Evolutionary conservation across 371 early-diverging fungal genomes (phyloP), one percentile per base, ranked within the genome.

Genomic region (Fennellomyces sp.): DNA sequence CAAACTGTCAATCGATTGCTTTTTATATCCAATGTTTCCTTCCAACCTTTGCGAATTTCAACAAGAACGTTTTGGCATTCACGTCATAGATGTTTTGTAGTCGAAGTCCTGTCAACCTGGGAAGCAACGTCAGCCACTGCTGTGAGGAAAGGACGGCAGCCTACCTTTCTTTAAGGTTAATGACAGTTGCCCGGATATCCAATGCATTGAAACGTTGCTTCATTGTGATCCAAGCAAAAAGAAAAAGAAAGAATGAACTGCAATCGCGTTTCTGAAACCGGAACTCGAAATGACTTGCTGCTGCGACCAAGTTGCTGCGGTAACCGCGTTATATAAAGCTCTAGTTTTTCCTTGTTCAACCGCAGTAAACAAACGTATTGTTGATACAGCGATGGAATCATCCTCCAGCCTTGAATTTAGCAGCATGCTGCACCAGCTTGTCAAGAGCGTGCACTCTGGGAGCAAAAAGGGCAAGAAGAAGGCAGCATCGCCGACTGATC

Each of bases 1-100:
- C 6, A 45, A 23, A 19, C 33, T 33, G 8, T 33, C 33, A 33
- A 33, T 33, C 33, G 8, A 5, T 7, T 33, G 8, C 33, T 7
- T 33, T 33, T 33, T 33, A 33, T 7, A 7, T 33, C 33, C 33
- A 33, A 33, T 33, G 39, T 66, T n/a, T n/a, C n/a, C n/a, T n/a
- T n/a, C n/a, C n/a, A n/a, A 86, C 90, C 78, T 89, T 88, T 50
- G 94, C 87, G 64, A 98, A 98, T 65, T 97, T 98, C 72, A 97
- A 83, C 28, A 98, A 78, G 63, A 91, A 94, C 19, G 96, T 97
- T 72, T 91, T 92, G 10, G 86, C 63, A 63, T 92, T 94, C 65
- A 97, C 85, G 77, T 98, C 98, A 73, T 97, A 98, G 21, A 97
- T 85, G 56, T 94, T 94, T 76, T 96, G 97, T 12, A 97, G 75